Evolutionary conservation across 1,284 basidiomycete species (phyloP).

Genomic region (Boletus mariae): DNA sequence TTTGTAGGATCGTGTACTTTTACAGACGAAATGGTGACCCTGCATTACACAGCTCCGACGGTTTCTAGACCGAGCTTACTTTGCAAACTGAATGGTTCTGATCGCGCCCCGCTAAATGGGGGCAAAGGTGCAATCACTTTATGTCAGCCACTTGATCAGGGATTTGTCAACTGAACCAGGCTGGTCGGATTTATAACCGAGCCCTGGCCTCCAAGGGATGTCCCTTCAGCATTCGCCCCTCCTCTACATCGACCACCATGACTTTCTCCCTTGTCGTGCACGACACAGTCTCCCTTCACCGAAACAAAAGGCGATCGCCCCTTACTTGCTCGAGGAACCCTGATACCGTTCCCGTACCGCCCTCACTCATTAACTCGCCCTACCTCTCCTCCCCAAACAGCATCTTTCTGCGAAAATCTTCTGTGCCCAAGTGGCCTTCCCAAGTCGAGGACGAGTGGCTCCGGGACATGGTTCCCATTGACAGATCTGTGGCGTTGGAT

Average conservation of each 20-base stretch:
- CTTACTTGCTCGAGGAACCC: constrained; percentile 12
- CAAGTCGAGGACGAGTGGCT: constrained; percentile 56
- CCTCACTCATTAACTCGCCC: constrained; percentile 51
- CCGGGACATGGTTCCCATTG: constrained; percentile 53
- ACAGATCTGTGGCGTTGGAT: constrained; percentile 8
- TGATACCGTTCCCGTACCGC: constrained; percentile 47
- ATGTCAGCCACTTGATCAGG: constrained; percentile 23
- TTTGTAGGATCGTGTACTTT: constrained; percentile 20
- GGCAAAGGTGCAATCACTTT: constrained; percentile 15
- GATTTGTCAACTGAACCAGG: constrained; percentile 26
- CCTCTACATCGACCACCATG: constrained; percentile 13
- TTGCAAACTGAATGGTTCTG: constrained; percentile 21
- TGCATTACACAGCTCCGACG: constrained; percentile 17
- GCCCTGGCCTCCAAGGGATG: neutral
- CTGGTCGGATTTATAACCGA: constrained; percentile 16
- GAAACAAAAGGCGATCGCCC: constrained; percentile 17
- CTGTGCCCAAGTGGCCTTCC: constrained; percentile 38
- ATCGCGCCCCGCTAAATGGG: constrained; percentile 22
- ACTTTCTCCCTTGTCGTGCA: constrained; percentile 13
- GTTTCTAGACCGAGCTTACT: constrained; percentile 25
- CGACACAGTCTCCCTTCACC: constrained; percentile 8
- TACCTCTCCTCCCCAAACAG: constrained; percentile 47
- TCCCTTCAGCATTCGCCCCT: constrained; percentile 12
- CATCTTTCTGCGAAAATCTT: constrained; percentile 41
- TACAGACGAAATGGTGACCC: constrained; percentile 4